A percentile compares a stretch with the other conserved stretches of the same genome.
phyloP scores from a whole-genome alignment of 345 rosid genomes.

The Brassica cretica region DNA sequence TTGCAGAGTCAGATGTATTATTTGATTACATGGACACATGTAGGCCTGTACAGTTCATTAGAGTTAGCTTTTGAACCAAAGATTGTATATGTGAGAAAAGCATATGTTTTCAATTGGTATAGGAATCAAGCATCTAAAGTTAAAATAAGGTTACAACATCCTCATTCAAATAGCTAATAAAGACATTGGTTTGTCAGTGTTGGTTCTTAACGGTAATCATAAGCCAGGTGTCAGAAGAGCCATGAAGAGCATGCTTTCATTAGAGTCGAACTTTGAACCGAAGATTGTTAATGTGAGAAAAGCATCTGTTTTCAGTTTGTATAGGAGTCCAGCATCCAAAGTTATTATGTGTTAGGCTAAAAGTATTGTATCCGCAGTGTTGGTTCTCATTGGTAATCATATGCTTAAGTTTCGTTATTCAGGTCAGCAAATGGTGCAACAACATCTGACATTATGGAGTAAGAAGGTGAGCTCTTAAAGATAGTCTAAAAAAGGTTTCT shows the following conservation, averaged over 20 bases:
- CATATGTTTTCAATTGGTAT: slow-evolving; percentile 5
- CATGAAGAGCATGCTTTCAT: neutral
- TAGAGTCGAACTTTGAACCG: slow-evolving; percentile 2
- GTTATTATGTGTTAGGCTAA: neutral
- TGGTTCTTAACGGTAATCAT: neutral
- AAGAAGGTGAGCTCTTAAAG: slow-evolving; percentile 14
- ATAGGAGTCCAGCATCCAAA: slow-evolving; percentile 7
- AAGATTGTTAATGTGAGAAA: neutral
- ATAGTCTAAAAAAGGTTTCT: neutral
- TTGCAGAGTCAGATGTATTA: too few species aligned
- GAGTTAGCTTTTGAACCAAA: slow-evolving; percentile 7
- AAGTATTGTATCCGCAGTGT: neutral
- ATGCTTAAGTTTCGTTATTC: neutral
- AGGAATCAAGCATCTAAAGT: slow-evolving; percentile 10
- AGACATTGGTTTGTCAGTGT: neutral
- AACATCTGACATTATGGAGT: slow-evolving; percentile 2
- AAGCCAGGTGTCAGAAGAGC: neutral
- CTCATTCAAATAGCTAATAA: neutral
- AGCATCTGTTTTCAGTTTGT: neutral
- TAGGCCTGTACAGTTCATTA: too few species aligned
- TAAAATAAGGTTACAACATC: neutral
- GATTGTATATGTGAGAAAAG: neutral
- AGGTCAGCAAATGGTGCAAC: slow-evolving; percentile 10
- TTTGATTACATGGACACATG: too few species aligned
- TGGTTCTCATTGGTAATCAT: neutral